Evolutionary conservation across 1,284 basidiomycete species (phyloP), one percentile per base, ranked within the genome.

Genomic region (Cryptococcus hybrid): DNA sequence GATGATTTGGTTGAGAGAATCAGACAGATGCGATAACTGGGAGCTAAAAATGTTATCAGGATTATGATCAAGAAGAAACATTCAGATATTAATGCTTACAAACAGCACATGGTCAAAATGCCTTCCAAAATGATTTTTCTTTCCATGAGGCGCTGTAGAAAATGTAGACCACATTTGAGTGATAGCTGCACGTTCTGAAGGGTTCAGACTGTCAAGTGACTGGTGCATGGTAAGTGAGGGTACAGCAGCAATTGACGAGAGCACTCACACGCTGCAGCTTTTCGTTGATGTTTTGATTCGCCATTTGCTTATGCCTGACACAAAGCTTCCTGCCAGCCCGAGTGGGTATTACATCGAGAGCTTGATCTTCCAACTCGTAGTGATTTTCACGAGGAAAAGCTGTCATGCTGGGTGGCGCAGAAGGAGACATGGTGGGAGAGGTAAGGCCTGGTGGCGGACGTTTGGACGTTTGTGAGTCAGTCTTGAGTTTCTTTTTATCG

Each of bases 121-220:
- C 95, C 95, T 70, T 92, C 92, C 48, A 99, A 87, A 71, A 99
- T 98, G 71, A 99, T 85, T 44, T 90, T 34, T 73, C 39, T 91
- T 86, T 8, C 88, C 85, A 69, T 96, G 92, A 0, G 92, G 87
- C 0, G 95, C 96, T 0, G 91, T 91, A 9, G 92, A 96, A 79
- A 99, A 99, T 68, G 88, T 90, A 57, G 93, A 91, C 96, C 96
- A 99, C 61, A 98, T 87, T 6, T 89, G 85, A 69, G 88, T 98
- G 73, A 99, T 89, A 30, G 88, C 86, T 69, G 90, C 86, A 53
- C 96, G 85, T 67, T 99, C 95, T 54, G 87, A 82, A 12, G 93
- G 80, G 0, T 92, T 88, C n/a, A 99, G 84, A 3, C 86, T 87
- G 75, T 99, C 95, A 59, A 99, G 85, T 12, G 92, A 90, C 95